A percentile compares a stretch with the other conserved stretches of the same genome.
phyloP scores from a whole-genome alignment of 148 eudicot genomes.

The Nepenthes gracilis region DNA sequence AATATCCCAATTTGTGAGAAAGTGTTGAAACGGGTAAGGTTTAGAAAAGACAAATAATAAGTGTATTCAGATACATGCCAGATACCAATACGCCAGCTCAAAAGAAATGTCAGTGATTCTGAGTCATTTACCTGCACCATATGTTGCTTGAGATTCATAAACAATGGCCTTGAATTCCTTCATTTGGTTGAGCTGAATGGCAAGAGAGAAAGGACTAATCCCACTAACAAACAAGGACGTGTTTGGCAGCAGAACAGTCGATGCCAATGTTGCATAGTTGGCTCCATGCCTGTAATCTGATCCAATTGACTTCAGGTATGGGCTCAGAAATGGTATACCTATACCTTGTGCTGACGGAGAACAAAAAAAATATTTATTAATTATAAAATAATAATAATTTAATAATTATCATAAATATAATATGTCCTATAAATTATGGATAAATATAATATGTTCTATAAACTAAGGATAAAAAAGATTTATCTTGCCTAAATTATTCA shows the following conservation, averaged over 20 bases:
- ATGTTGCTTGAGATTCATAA: conserved; percentile 8
- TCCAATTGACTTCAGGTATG: conserved; percentile 81
- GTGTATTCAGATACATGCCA: too few relatives aligned
- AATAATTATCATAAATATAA: too few relatives aligned
- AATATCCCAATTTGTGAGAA: too few relatives aligned
- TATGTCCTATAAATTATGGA: too few relatives aligned
- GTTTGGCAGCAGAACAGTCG: conserved; percentile 58
- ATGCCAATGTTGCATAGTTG: conserved; percentile 81
- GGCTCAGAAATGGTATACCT: conserved; percentile 74
- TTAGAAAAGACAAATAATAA: too few relatives aligned
- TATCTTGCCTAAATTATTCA: too few relatives aligned
- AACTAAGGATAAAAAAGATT: too few relatives aligned
- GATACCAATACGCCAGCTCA: too few relatives aligned
- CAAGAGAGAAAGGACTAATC: conserved; percentile 81
- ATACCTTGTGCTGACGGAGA: conserved; percentile 48
- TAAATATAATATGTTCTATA: too few relatives aligned
- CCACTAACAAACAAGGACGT: conserved; percentile 78
- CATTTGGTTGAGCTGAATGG: conserved; percentile 80
- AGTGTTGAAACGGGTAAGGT: not conserved
- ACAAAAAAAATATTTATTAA: not conserved
- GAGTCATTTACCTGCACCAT: conserved; percentile 8
- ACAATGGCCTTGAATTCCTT: conserved; percentile 51
- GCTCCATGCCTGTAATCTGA: conserved; percentile 71
- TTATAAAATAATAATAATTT: not conserved
- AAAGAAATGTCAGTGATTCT: too few relatives aligned